A percentile compares a stretch with the other conserved stretches of the same genome.
These are phyloP conservation scores for Anthoceros angustus DNA, from an alignment of 225 moss, liverwort and hornwort genomes.

Conservation along the genomic window DNA sequence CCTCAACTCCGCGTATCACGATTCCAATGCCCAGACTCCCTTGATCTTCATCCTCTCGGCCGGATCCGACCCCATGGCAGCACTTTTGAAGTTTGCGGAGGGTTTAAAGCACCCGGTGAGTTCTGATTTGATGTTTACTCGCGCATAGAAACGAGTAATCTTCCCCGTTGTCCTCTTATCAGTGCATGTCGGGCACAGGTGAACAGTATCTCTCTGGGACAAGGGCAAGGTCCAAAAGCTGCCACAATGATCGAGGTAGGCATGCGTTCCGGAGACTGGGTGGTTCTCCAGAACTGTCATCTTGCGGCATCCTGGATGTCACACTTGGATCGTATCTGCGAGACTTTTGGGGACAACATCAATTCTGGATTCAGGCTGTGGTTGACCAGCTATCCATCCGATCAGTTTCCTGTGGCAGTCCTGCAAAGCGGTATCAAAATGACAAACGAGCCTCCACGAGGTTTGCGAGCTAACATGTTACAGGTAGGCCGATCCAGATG, in stretches of 20 bases:
- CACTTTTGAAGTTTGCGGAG: slow-evolving; percentile 49
- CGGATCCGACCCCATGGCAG: slow-evolving; percentile 61
- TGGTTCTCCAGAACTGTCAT: slow-evolving; percentile 72
- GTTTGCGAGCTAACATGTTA: slow-evolving; percentile 70
- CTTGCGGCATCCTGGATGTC: slow-evolving; percentile 86
- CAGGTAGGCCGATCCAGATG: too few relatives aligned
- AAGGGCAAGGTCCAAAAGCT: slow-evolving; percentile 81
- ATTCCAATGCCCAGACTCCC: slow-evolving; percentile 39
- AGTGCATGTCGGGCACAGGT: slow-evolving; percentile 21
- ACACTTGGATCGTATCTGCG: slow-evolving; percentile 54
- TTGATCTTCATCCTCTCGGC: slow-evolving; percentile 63
- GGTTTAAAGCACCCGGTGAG: slow-evolving; percentile 34
- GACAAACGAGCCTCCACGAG: slow-evolving; percentile 75
- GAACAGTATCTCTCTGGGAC: slow-evolving; percentile 56
- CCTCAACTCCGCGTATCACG: slow-evolving; percentile 37
- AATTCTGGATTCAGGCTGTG: slow-evolving; percentile 46
- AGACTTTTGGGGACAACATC: slow-evolving; percentile 29
- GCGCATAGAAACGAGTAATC: too few relatives aligned
- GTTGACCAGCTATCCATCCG: slow-evolving; percentile 77
- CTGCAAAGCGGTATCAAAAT: slow-evolving; percentile 70
- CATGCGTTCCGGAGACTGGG: slow-evolving; percentile 43
- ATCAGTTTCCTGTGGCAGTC: slow-evolving; percentile 54
- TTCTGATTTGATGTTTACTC: too few relatives aligned
- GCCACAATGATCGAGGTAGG: slow-evolving; percentile 38
- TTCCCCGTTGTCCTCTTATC: neutral